Base-by-base conservation (phyloP, 2,329 filamentous ascomycete species). In the Trichothecium sympodiale region DNA sequence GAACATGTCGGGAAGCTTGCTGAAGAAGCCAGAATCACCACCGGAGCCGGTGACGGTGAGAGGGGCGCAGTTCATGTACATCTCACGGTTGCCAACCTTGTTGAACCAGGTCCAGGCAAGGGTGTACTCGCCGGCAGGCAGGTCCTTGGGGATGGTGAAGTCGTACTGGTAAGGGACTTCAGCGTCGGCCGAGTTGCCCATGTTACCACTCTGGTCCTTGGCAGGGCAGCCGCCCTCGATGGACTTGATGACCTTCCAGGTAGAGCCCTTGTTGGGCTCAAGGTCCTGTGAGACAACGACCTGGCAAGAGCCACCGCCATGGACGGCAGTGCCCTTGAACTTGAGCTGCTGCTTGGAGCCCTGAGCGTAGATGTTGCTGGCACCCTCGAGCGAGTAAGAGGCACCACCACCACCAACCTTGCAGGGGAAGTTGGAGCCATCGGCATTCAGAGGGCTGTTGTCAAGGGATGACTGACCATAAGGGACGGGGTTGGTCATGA, bases 51-150 rank as follows among this genome's bases (percentile, higher is more conserved):
- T 74, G 17, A 96, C 67, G 0, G 67, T 71, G 33, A 94, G 57
- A 0, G 84, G 76, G 0, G 82, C 85, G 48, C 89, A 98, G 70
- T 94, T 93, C 87, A 94, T 94, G 69, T 96, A 95, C 71, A 94
- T 86, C 55, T 96, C 91, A 1, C 88, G 80, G 64, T 94, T 94
- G 3, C 91, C 91, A 8, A 94, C 52, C 40, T 81, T 82, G 66
- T 96, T 96, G 60, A 94, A 77, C 91, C 91, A 96, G 1, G 86
- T 86, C 87, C 88, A 96, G 0, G 85, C 85, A 5, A 96, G 67
- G 0, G 79, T 83, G 17, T 83, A 88, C 29, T 87, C 71, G 4
- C 89, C 91, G 2, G 78, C 63, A 8, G 79, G 74, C 32, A 95
- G 69, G 16, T 78, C 73, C 0, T 68, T 55, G 0, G 88, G 89